Evolutionary conservation across 352 stramenopile genomes (phyloP).

Genomic region (Phytophthora multivora): DNA sequence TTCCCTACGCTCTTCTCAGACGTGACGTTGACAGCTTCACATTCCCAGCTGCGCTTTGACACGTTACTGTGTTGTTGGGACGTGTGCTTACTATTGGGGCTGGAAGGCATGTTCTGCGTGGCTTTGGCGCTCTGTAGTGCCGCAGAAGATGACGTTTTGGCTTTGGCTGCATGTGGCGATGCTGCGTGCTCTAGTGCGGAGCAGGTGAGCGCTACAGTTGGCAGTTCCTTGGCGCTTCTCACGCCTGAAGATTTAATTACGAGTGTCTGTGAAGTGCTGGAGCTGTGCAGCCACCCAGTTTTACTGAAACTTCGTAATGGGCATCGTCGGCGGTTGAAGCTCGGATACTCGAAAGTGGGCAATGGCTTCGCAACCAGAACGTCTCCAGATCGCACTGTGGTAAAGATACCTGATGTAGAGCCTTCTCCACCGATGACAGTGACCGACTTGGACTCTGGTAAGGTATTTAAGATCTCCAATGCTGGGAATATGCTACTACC

Average conservation of each 20-base stretch:
- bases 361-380: constrained; percentile 24
- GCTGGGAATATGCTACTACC: constrained; percentile 67
- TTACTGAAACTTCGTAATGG: constrained; percentile 79
- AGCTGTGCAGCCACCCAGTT: constrained; percentile 75
- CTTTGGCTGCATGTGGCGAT: constrained; percentile 31
- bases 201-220: constrained; percentile 67
- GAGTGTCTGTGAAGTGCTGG: constrained; percentile 82
- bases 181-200: constrained; percentile 52
- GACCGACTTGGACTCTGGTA: constrained; percentile 72
- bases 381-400: constrained; percentile 2
- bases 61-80: constrained; percentile 84
- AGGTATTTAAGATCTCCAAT: constrained; percentile 70
- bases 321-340: constrained; percentile 66
- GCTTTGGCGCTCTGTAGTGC: constrained; percentile 70
- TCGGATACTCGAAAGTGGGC: constrained; percentile 43
- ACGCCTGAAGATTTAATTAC: constrained; percentile 67
- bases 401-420: constrained; percentile 4
- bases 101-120: constrained; percentile 83
- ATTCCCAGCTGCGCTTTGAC: constrained; percentile 74
- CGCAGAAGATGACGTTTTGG: constrained; percentile 61
- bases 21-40: constrained; percentile 74
- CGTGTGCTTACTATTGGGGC: constrained; percentile 75
- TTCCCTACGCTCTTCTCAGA: constrained; percentile 89
- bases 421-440: constrained; percentile 54
- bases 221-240: constrained; percentile 52